Evolutionary conservation across 805 yeast genomes (phyloP), one percentile per base, ranked within the genome.

Genomic region (Starmera quercuum): DNA sequence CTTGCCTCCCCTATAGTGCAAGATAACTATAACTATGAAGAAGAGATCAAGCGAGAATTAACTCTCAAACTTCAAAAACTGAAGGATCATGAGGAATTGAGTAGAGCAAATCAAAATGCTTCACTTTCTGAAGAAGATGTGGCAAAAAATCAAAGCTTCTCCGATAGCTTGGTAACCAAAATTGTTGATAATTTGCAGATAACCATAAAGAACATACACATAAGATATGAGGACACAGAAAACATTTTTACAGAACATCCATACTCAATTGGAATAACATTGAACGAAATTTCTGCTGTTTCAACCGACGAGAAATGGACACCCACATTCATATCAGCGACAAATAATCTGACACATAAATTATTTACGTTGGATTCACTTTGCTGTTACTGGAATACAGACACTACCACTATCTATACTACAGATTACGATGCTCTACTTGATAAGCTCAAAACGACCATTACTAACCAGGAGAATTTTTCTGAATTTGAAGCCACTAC

Each of bases 181-280:
- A 80, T 92, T 42, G 81, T 90, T 17, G 97, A 92, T 56, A 92
- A 92, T 52, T 61, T 94, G 34, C 98, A 92, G 56, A 72, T 92
- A 10, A 83, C 95, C 2, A 84, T 92, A 43, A 84, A 79, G 47
- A 86, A 85, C 51, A 92, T 92, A 42, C 99, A 92, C 56, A 57
- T 92, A 15, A 69, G 98, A 37, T 92, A 88, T 50, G 98, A 94
- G 50, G 98, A 92, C 58, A 69, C 67, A 37, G 63, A 71, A 6
- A 64, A 72, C 27, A 69, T 75, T 5, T 78, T 85, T 43, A 78
- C 95, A 0, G 81, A 78, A 37, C 51, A 54, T 20, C 95, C 96
- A 3, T 84, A 83, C 45, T 68, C 96, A 0, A 59, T 87, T 25
- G 99, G 99, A 4, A 46, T 86, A 13, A 81, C 94, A 0, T 66